These are phyloP conservation scores for Fusarium torreyae DNA, from an alignment of 2,329 filamentous ascomycete species.

Conservation along the genomic window DNA sequence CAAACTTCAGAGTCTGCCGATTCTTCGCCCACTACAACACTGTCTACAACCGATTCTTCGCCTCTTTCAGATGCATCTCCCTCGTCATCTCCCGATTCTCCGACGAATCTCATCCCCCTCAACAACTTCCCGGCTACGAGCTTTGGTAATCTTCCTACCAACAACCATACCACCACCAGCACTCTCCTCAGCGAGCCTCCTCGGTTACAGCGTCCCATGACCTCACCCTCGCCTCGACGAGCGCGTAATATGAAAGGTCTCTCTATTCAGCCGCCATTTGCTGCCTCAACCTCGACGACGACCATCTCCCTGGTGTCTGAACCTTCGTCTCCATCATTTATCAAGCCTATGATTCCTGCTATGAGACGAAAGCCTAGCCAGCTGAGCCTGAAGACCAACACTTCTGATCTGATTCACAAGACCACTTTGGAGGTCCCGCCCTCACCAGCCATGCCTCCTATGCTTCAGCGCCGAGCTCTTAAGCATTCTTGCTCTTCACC, in stretches of 20 bases:
- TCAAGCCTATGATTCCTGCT: slow-evolving; percentile 81
- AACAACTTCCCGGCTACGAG: slow-evolving; percentile 76
- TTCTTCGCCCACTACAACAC: slow-evolving; percentile 94
- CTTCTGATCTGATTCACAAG: slow-evolving; percentile 67
- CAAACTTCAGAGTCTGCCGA: slow-evolving; percentile 88
- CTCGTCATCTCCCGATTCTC: slow-evolving; percentile 92
- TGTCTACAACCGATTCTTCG: slow-evolving; percentile 93
- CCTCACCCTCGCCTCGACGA: slow-evolving; percentile 78
- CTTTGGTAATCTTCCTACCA: slow-evolving; percentile 61
- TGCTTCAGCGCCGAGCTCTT: slow-evolving; percentile 73
- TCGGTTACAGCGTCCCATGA: slow-evolving; percentile 71
- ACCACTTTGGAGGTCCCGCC: slow-evolving; percentile 68
- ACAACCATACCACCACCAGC: slow-evolving; percentile 18
- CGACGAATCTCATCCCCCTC: slow-evolving; percentile 79
- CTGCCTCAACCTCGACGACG: slow-evolving; percentile 60
- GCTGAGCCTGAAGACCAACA: slow-evolving; percentile 81
- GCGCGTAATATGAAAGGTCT: slow-evolving; percentile 88
- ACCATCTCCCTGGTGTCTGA: slow-evolving; percentile 71
- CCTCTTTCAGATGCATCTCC: slow-evolving; percentile 92
- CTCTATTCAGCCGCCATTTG: slow-evolving; percentile 78
- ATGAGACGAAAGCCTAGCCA: slow-evolving; percentile 83
- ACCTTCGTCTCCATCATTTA: slow-evolving; percentile 82
- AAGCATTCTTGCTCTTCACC: slow-evolving; percentile 79
- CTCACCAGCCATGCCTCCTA: slow-evolving; percentile 70
- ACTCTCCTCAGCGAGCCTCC: slow-evolving; percentile 59